Conservation (phyloP, 129 eudicot genomes). For the Deinandra increscens region DNA sequence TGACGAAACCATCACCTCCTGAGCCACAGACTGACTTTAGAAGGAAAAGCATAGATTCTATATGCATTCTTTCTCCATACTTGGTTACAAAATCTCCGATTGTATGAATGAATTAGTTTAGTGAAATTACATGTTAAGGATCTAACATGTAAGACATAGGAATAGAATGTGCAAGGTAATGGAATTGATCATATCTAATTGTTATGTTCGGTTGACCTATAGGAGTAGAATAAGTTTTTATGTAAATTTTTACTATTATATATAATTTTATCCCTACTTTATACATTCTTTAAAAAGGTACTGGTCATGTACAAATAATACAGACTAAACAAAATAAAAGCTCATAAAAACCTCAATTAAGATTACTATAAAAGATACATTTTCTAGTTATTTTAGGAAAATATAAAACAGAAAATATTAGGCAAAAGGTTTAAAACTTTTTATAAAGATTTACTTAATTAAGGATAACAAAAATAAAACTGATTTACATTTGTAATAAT, state of each 20-base stretch:
- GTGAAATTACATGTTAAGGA: slow-evolving; percentile 1
- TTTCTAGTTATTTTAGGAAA: slow-evolving; percentile 1
- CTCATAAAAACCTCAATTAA: neutral
- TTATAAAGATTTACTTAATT: neutral
- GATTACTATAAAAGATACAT: neutral
- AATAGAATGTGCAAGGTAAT: neutral
- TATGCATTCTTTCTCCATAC: neutral
- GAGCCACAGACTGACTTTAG: neutral
- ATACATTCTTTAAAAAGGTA: neutral
- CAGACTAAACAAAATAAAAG: neutral
- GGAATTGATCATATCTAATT: neutral
- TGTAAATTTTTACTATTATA: neutral
- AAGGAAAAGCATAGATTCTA: neutral
- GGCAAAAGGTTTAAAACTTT: neutral
- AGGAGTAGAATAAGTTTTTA: neutral
- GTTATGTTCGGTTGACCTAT: neutral
- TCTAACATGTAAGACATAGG: neutral
- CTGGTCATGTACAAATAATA: neutral
- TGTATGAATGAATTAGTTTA: neutral
- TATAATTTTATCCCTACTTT: neutral
- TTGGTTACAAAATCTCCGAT: neutral
- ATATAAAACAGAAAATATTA: neutral
- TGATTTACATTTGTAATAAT: neutral
- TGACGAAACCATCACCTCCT: neutral
- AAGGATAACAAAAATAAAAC: neutral